A percentile compares a stretch with the other conserved stretches of the same genome.
Conservation (phyloP, 495 filamentous ascomycete species). For the Aspergillus biplanus region DNA sequence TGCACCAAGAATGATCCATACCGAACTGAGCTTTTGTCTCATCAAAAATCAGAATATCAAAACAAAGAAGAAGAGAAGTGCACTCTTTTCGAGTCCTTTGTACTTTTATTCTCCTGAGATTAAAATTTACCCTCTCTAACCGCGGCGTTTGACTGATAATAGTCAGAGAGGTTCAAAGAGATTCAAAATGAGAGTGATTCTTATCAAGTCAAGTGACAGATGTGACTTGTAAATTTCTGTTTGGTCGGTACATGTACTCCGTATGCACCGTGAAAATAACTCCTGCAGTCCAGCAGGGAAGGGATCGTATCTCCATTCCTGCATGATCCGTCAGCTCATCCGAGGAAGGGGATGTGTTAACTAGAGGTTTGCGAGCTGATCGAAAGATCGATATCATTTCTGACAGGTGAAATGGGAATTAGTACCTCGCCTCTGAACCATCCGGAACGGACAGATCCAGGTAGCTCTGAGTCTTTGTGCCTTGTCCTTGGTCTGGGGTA, state of each 20-base stretch:
- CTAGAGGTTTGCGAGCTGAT: background rate
- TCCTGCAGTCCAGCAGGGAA: background rate
- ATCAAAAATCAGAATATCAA: too few species aligned
- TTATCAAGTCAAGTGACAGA: background rate
- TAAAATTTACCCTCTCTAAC: constrained; percentile 4
- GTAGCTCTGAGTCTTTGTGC: too few species aligned
- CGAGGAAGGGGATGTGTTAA: background rate
- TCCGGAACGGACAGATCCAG: too few species aligned
- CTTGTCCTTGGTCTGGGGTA: too few species aligned
- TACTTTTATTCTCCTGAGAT: background rate
- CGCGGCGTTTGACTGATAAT: background rate
- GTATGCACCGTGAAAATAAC: background rate
- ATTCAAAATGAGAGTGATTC: background rate
- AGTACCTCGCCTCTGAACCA: background rate
- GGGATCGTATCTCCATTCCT: background rate
- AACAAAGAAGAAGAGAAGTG: too few species aligned
- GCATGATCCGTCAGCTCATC: constrained; percentile 4
- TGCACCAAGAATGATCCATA: too few species aligned
- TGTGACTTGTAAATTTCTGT: background rate
- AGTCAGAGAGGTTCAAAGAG: too few species aligned
- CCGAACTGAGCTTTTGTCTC: too few species aligned
- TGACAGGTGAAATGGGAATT: background rate
- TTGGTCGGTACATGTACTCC: background rate
- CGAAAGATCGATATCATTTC: background rate
- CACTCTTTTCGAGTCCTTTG: too few species aligned